A percentile compares a stretch with the other conserved stretches of the same genome.
These are phyloP conservation scores for Sporothrix pallida DNA, from an alignment of 2,329 filamentous ascomycete genomes.

Conservation along the genomic window DNA sequence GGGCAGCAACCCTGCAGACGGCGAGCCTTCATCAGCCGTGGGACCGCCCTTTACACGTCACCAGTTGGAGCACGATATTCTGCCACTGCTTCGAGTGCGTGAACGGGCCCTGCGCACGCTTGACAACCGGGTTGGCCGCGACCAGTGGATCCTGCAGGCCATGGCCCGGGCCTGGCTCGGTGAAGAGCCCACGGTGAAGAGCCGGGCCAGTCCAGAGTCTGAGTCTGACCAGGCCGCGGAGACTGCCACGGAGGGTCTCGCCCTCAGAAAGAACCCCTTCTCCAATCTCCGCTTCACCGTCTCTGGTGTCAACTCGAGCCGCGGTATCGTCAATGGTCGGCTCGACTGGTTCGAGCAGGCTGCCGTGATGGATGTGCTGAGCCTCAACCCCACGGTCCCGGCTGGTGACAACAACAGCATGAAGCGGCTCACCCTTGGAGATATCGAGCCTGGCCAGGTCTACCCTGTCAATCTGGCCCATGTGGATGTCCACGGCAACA, in stretches of 20 bases:
- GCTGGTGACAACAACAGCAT: not conserved
- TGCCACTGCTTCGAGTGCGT: conserved; percentile 59
- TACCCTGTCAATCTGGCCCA: conserved; percentile 62
- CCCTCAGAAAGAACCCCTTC: conserved; percentile 40
- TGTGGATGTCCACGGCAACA: conserved; percentile 56
- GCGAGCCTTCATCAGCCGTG: not conserved
- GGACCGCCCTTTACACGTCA: conserved; percentile 50
- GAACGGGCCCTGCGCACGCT: conserved; percentile 58
- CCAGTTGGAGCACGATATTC: conserved; percentile 50
- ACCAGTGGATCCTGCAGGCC: conserved; percentile 63
- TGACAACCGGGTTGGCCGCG: conserved; percentile 51
- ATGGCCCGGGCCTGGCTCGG: conserved; percentile 65
- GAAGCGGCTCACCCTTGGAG: conserved; percentile 46
- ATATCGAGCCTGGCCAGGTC: conserved; percentile 55
- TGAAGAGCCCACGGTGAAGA: conserved; percentile 46
- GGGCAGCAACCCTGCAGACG: not conserved
- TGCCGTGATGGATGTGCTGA: conserved; percentile 50
- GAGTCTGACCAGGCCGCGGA: not conserved
- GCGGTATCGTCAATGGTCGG: conserved; percentile 48
- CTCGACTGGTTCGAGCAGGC: conserved; percentile 58
- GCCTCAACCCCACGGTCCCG: conserved; percentile 41
- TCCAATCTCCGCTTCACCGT: conserved; percentile 60
- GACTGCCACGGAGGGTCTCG: not conserved
- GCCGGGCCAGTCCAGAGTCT: not conserved
- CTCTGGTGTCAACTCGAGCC: conserved; percentile 43